phyloP scores from a whole-genome alignment of 192 early-diverging fungal genomes.

The Backusella westeae region DNA sequence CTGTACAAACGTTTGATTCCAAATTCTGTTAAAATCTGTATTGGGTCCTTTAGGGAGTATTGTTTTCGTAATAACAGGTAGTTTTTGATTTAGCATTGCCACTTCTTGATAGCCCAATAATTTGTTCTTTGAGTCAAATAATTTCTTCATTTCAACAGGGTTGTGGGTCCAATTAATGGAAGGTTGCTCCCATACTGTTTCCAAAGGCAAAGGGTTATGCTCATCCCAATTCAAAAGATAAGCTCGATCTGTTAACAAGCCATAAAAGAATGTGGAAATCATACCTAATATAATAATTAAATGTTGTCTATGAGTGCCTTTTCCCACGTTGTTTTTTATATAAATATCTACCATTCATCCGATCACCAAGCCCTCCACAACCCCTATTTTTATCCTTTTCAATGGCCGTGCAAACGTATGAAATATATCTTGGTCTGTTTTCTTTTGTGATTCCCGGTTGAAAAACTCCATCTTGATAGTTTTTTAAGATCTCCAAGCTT shows the following conservation, averaged over 20 bases:
- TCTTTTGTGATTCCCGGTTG: constrained; percentile 3
- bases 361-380: constrained; percentile 47
- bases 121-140: constrained; percentile 20
- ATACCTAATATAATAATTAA: constrained; percentile 30
- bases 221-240: constrained; percentile 42
- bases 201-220: constrained; percentile 38
- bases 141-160: constrained; percentile 9
- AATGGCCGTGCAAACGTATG: constrained; percentile 36
- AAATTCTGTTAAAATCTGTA: constrained; percentile 30
- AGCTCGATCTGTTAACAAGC: constrained; percentile 36
- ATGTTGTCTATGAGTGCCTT: neutral
- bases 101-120: constrained; percentile 20
- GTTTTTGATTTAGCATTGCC: constrained; percentile 32
- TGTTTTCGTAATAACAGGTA: constrained; percentile 7
- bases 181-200: constrained; percentile 39
- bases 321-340: neutral
- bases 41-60: constrained; percentile 30
- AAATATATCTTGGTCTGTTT: constrained; percentile 30
- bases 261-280: constrained; percentile 46
- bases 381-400: constrained; percentile 33
- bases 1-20: constrained; percentile 35
- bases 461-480: constrained; percentile 20
- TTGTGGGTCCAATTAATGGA: constrained; percentile 42
- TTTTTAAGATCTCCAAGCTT: constrained; percentile 17
- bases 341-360: constrained; percentile 38